phyloP scores from a whole-genome alignment of 2,329 filamentous ascomycete genomes.

The Cordyceps javanica region DNA sequence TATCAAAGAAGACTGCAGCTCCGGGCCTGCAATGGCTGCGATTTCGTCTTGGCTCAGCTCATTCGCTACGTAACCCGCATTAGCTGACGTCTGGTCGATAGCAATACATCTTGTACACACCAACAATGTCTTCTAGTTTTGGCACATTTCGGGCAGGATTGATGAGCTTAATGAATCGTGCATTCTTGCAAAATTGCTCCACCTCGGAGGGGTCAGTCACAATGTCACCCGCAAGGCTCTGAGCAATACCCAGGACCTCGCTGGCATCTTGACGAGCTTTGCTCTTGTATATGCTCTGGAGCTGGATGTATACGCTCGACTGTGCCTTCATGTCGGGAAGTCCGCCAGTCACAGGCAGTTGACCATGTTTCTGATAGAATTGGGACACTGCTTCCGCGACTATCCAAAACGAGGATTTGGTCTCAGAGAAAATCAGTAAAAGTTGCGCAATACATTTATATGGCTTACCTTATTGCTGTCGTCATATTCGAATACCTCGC shows the following conservation, averaged over 20 bases:
- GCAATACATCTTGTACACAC: slow-evolving; percentile 35
- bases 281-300: slow-evolving; percentile 88
- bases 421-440: slow-evolving; percentile 31
- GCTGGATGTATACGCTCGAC: slow-evolving; percentile 78
- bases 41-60: slow-evolving; percentile 50
- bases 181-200: slow-evolving; percentile 92
- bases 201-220: slow-evolving; percentile 66
- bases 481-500: slow-evolving; percentile 70
- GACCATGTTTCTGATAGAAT: slow-evolving; percentile 68
- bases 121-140: slow-evolving; percentile 45
- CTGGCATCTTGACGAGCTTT: slow-evolving; percentile 75
- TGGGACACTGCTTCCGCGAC: slow-evolving; percentile 72
- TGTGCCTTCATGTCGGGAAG: slow-evolving; percentile 98
- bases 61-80: slow-evolving; percentile 33
- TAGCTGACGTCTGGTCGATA: background rate
- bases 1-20: slow-evolving; percentile 53
- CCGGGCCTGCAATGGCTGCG: slow-evolving; percentile 38
- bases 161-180: slow-evolving; percentile 85
- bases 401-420: slow-evolving; percentile 70
- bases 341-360: slow-evolving; percentile 77
- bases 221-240: slow-evolving; percentile 41
- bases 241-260: slow-evolving; percentile 65
- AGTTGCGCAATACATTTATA: background rate
- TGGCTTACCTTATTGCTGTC: slow-evolving; percentile 41
- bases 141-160: slow-evolving; percentile 43